Evolutionary conservation across 2,329 filamentous ascomycete species (phyloP).

Genomic region (Tolypocladium inflatum): DNA sequence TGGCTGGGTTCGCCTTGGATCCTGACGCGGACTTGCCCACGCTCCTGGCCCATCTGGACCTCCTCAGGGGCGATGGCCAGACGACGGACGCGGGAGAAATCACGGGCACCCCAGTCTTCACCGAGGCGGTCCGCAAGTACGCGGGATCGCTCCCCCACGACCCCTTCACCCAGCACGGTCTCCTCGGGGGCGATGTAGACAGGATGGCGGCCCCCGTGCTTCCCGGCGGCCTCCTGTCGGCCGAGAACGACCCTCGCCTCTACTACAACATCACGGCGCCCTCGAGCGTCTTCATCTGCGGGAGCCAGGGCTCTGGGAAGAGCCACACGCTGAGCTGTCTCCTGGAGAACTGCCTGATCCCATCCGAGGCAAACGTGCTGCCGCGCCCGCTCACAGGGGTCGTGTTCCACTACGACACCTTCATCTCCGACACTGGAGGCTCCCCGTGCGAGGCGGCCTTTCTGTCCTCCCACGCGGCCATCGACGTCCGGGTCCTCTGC

Average conservation of each 20-base stretch:
- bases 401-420: slow-evolving; percentile 56
- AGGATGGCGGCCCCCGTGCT: not conserved
- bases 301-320: slow-evolving; percentile 55
- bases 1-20: not conserved
- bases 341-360: slow-evolving; percentile 47
- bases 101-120: slow-evolving; percentile 9
- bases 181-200: slow-evolving; percentile 6
- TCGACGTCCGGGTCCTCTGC: slow-evolving; percentile 44
- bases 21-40: not conserved
- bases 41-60: slow-evolving; percentile 1
- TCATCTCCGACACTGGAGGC: slow-evolving; percentile 35
- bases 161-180: slow-evolving; percentile 8
- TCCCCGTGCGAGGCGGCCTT: slow-evolving; percentile 51
- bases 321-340: slow-evolving; percentile 49
- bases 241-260: slow-evolving; percentile 18
- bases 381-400: slow-evolving; percentile 46
- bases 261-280: slow-evolving; percentile 40
- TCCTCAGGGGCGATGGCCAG: not conserved
- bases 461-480: slow-evolving; percentile 30
- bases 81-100: slow-evolving; percentile 4
- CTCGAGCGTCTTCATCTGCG: slow-evolving; percentile 53
- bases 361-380: slow-evolving; percentile 32
- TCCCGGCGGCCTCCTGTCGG: no score
- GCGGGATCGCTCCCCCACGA: not conserved
- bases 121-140: slow-evolving; percentile 5